Percentiles rank a stretch among this genome's conserved stretches.
phyloP scores from a whole-genome alignment of 2,329 filamentous ascomycete species.

The Cytospora schulzeri region DNA sequence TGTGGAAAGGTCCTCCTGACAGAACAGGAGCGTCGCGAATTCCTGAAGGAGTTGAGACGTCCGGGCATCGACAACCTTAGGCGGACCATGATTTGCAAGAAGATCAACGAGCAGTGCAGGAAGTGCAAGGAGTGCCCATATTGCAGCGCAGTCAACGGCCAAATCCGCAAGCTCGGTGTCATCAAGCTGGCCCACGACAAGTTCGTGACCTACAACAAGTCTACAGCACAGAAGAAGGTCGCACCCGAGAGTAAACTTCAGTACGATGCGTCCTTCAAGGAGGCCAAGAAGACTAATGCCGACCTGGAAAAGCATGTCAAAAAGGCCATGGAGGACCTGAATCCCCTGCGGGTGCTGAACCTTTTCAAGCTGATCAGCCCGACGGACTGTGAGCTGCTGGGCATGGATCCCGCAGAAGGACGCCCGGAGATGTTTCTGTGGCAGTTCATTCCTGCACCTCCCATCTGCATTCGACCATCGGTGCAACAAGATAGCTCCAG shows the following conservation, averaged over 20 bases:
- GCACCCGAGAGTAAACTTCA: slow-evolving; percentile 78
- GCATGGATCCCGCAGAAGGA: slow-evolving; percentile 82
- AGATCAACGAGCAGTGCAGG: slow-evolving; percentile 84
- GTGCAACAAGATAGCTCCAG: slow-evolving; percentile 91
- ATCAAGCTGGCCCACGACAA: slow-evolving; percentile 95
- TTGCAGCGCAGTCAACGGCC: slow-evolving; percentile 82
- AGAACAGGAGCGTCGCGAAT: slow-evolving; percentile 75
- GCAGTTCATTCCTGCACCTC: slow-evolving; percentile 93
- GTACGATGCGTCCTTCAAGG: slow-evolving; percentile 83
- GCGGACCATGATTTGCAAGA: slow-evolving; percentile 81
- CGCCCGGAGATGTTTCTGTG: slow-evolving; percentile 96
- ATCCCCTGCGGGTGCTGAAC: slow-evolving; percentile 84
- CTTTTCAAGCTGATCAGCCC: slow-evolving; percentile 86
- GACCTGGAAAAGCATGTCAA: slow-evolving; percentile 90
- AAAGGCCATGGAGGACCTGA: slow-evolving; percentile 92
- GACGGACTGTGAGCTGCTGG: slow-evolving; percentile 86
- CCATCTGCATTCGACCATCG: slow-evolving; percentile 90
- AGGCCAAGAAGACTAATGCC: slow-evolving; percentile 74
- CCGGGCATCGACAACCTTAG: slow-evolving; percentile 86
- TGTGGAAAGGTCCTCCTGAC: slow-evolving; percentile 83
- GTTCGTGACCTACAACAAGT: slow-evolving; percentile 84
- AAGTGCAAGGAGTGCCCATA: slow-evolving; percentile 83
- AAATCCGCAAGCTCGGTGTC: slow-evolving; percentile 89
- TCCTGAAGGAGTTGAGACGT: slow-evolving; percentile 77
- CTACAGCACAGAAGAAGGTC: slow-evolving; percentile 81